Evolutionary conservation across 148 eudicot species (phyloP), one percentile per base, ranked within the genome.

Genomic region (Persicaria maculosa): DNA sequence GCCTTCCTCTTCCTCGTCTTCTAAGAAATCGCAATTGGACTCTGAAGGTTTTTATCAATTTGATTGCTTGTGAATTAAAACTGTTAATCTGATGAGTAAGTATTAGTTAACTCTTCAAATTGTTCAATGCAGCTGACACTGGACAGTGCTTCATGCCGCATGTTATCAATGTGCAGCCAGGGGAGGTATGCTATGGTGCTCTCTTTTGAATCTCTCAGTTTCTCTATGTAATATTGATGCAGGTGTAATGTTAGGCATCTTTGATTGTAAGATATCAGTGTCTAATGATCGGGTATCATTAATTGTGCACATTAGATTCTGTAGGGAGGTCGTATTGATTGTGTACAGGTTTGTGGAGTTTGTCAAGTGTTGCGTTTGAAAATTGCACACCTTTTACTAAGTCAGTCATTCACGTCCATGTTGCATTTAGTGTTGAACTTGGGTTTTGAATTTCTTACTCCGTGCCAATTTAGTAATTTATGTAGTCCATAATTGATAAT

Each of bases 61-160:
- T 4, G 44, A 20, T 47, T 47, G 6, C 48, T 72, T 62, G 4
- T 22, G 5, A 14, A 5, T 12, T 72, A 14, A 1, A 43, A 1
- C 0, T 47, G n/a, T 9, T 10, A 50, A 71, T 71, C 22, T 11
- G 46, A 73, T 71, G 14, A 71, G 19, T 14, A 17, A 17, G 17
- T 46, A 9, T 6, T 71, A 0, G 6, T 22, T 17, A 71, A 71
- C 54, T 47, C 54, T 46, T 2, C 7, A 0, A 71, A 19, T 80
- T 76, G 72, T 14, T 84, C 25, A 47, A 16, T 79, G 78, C 73
- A 84, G 86, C 81, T 20, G 52, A 75, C 16, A 50, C 72, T 55
- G 86, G 80, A 72, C 84, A 81, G 52, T 73, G 84, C 48, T 84
- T 84, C 50, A 79, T 81, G 11, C 82, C 84, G 36, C 84, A 84